These are phyloP conservation scores for Kuraishia hungarica DNA, from an alignment of 805 yeast genomes.

Conservation along the genomic window DNA sequence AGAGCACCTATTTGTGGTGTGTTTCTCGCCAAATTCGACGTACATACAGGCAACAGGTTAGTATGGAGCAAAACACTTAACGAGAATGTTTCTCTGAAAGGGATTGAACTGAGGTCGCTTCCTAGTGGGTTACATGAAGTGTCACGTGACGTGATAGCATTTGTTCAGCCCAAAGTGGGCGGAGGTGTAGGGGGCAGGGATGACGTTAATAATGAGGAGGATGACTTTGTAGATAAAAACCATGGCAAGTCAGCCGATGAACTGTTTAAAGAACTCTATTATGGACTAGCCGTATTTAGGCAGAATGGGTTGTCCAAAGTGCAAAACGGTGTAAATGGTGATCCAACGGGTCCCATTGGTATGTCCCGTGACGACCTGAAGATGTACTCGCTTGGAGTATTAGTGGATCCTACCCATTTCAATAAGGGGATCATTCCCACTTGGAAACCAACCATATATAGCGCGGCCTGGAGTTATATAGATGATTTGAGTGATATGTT, in stretches of 20 bases:
- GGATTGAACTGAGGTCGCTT: slow-evolving; percentile 53
- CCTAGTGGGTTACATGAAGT: slow-evolving; percentile 63
- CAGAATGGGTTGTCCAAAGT: slow-evolving; percentile 28
- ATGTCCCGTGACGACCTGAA: slow-evolving; percentile 36
- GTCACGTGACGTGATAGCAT: slow-evolving; percentile 42
- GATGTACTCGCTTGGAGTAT: slow-evolving; percentile 59
- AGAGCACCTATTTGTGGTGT: slow-evolving; percentile 29
- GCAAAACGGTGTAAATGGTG: background rate
- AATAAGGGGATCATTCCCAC: slow-evolving; percentile 6
- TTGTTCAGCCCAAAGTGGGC: slow-evolving; percentile 24
- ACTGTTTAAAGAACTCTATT: slow-evolving; percentile 14
- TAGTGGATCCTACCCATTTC: slow-evolving; percentile 34
- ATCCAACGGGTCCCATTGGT: slow-evolving; percentile 6
- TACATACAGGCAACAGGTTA: slow-evolving; percentile 38
- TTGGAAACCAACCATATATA: slow-evolving; percentile 34
- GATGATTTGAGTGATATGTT: slow-evolving; percentile 24
- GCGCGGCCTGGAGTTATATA: slow-evolving; percentile 35
- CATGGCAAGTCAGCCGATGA: slow-evolving; percentile 8
- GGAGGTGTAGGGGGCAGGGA: no score
- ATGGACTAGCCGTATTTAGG: slow-evolving; percentile 44
- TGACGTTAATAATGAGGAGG: slow-evolving; percentile 7
- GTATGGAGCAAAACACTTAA: slow-evolving; percentile 31
- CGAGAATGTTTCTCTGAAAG: slow-evolving; percentile 21
- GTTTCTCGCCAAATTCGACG: slow-evolving; percentile 44
- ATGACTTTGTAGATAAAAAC: slow-evolving; percentile 9